Base-by-base conservation (phyloP, 768 basidiomycete genomes). In the Gloeopeniophorella convolvens region DNA sequence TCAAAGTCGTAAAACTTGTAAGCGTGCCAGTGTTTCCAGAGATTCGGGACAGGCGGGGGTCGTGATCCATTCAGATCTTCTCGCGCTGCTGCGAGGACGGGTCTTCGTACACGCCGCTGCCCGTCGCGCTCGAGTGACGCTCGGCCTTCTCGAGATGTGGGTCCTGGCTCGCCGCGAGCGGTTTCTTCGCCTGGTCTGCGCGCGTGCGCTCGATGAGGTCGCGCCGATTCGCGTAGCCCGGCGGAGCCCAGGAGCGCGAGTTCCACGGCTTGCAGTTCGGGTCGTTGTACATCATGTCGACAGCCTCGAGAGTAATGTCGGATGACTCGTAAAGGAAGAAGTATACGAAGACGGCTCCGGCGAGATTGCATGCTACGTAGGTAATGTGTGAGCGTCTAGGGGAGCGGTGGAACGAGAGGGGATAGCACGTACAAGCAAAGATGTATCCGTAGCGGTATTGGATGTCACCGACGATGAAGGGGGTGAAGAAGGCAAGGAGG, bases 261-360 rank as follows among this genome's bases (percentile, higher is more conserved):
- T 72, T 80, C 85, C 84, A 86, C 6, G 85, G 79, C 60, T 78
- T 82, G 66, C 78, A 79, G 3, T 63, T 61, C 2, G 78, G 76
- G 62, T 83, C 79, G 58, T 73, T 76, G 67, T 84, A 83, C 81
- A 83, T 82, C 59, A 67, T 65, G 59, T 85, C 76, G 36, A 86
- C 80, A 51, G 65, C 71, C 67, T 89, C 86, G 15, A 89, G 71
- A 3, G 78, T 76, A 31, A 88, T 70, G 53, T 80, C 76, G 5
- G 79, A 75, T 7, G 78, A 78, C 62, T 88, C 85, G 69, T 88
- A 88, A 2, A 89, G 72, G 79, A 85, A 87, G 62, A 85, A 72
- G 63, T 69, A 86, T 16, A 85, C 83, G 51, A 85, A 67, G 37
- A 75, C 62, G 1, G 79, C 79, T 30, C 75, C 79, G 24, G 66